phyloP scores from a whole-genome alignment of 352 stramenopile species.

The Pythium rhizo-oryzae region DNA sequence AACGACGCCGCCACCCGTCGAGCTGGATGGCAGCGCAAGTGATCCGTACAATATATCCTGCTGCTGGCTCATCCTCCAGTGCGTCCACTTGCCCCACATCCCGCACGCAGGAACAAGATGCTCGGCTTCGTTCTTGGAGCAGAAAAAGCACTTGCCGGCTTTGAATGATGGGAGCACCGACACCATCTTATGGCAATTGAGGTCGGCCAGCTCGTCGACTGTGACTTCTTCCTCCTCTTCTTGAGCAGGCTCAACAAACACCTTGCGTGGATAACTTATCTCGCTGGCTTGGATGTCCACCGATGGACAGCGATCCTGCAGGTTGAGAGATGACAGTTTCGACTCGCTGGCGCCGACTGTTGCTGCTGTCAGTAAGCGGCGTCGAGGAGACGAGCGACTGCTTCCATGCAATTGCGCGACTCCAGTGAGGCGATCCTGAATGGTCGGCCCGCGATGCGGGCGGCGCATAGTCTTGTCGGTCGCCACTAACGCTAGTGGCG shows the following conservation, averaged over 20 bases:
- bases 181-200: slow-evolving; percentile 47
- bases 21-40: slow-evolving; percentile 15
- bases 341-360: background rate
- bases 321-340: background rate
- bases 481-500: background rate
- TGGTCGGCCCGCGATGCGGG: background rate
- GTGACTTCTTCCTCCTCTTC: background rate
- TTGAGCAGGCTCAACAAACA: slow-evolving; percentile 12
- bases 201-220: background rate
- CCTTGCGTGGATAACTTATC: background rate
- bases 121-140: slow-evolving; percentile 79
- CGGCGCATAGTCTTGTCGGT: slow-evolving; percentile 7
- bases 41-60: slow-evolving; percentile 39
- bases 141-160: slow-evolving; percentile 85
- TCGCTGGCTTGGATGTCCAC: background rate
- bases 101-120: slow-evolving; percentile 80
- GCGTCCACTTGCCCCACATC: slow-evolving; percentile 86
- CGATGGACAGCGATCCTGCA: background rate
- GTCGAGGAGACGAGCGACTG: slow-evolving; percentile 19
- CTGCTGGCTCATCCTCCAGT: slow-evolving; percentile 85
- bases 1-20: background rate
- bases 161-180: slow-evolving; percentile 83
- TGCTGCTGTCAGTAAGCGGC: slow-evolving; percentile 13
- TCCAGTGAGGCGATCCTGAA: background rate
- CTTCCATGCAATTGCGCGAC: slow-evolving; percentile 2